phyloP scores from a whole-genome alignment of 1,284 basidiomycete species.

The Albatrellus sp. region DNA sequence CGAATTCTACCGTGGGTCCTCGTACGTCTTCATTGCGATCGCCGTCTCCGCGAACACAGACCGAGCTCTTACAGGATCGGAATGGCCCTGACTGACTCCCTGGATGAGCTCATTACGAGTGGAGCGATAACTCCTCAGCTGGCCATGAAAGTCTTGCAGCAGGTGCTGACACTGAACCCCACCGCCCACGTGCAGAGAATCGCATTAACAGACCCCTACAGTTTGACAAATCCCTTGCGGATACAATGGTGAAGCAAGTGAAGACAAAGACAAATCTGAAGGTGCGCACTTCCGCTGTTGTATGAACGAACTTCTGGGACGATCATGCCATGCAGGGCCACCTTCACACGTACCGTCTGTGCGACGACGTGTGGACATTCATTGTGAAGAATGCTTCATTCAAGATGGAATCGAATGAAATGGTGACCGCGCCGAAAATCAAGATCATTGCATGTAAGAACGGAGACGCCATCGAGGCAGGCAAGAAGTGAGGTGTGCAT shows the following conservation, averaged over 20 bases:
- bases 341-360: slow-evolving; percentile 84
- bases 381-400: slow-evolving; percentile 85
- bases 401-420: slow-evolving; percentile 88
- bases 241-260: slow-evolving; percentile 81
- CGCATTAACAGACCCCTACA: slow-evolving; percentile 20
- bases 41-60: slow-evolving; percentile 7
- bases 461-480: slow-evolving; percentile 69
- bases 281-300: slow-evolving; percentile 29
- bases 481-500: slow-evolving; percentile 38
- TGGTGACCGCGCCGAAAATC: slow-evolving; percentile 67
- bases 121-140: slow-evolving; percentile 96
- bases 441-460: slow-evolving; percentile 97
- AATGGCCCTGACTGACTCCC: slow-evolving; percentile 95
- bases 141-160: slow-evolving; percentile 93
- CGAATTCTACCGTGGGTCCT: slow-evolving; percentile 83
- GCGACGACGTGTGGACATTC: slow-evolving; percentile 97
- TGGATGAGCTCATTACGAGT: slow-evolving; percentile 96
- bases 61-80: slow-evolving; percentile 59
- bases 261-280: slow-evolving; percentile 89
- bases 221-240: slow-evolving; percentile 93
- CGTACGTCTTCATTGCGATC: slow-evolving; percentile 38
- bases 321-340: slow-evolving; percentile 49
- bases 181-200: background rate
- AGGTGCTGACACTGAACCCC: slow-evolving; percentile 38
- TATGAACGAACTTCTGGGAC: background rate